Base-by-base conservation (phyloP, 2,329 filamentous ascomycete species). In the Phoma sp. region DNA sequence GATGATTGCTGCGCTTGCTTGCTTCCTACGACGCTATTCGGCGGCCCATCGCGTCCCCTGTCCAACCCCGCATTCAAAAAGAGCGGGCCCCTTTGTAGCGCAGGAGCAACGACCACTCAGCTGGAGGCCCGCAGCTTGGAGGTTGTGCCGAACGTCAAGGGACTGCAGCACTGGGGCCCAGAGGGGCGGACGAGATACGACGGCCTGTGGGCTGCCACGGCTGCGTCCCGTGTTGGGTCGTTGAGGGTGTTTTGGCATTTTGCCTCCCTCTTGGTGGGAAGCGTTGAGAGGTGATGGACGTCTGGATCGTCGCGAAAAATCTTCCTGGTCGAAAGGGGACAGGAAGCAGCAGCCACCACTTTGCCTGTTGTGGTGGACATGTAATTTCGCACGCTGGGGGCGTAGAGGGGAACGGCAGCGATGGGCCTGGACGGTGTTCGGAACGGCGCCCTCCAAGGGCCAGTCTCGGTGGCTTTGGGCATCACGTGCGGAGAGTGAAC, bases 231-330 rank as follows among this genome's bases (percentile, higher is more conserved):
- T 52, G 47, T 53, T 58, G 47, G 47, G 45, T 30, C 33, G 53
- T 51, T 64, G 60, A 59, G 57, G 53, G 50, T 51, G 43, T 32
- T 32, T 47, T 29, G 34, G 29, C 32, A 37, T 47, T 34, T 54
- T 54, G 57, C 54, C 57, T 60, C 54, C 54, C 50, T 21, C 38
- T 20, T 54, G 43, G 51, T 58, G 45, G 25, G 43, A 49, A 45
- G 51, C 40, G 45, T 46, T 49, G 45, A 46, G 51, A 20, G 18
- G 45, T 46, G 29, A n/a, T 59, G 56, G 26, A 47, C 51, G 42
- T 59, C 56, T 64, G 57, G 52, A 61, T 66, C 57, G 45, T 47
- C 47, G 57, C 42, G 57, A 64, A 66, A 66, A 59, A 42, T 65
- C 60, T 65, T 62, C 57, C 57, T 66, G 49, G 62, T 50, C 46